Percentiles rank a stretch among this genome's conserved stretches.
These are phyloP conservation scores for Chaetomiaceae sp. DNA, from an alignment of 2,329 filamentous ascomycete species.

Conservation along the genomic window DNA sequence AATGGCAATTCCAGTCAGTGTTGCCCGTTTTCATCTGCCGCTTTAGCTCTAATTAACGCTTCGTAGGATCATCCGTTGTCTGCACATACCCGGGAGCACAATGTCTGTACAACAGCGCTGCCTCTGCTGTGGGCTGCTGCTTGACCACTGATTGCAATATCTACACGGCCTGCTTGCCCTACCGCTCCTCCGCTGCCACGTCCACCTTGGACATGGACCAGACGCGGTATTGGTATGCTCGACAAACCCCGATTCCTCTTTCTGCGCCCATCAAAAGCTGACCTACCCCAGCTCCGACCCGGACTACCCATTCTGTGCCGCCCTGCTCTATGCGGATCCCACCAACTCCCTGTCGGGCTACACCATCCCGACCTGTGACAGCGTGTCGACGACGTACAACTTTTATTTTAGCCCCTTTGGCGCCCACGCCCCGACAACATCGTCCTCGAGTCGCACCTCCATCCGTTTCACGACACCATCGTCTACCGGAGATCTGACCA, in stretches of 20 bases:
- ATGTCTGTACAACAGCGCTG: slow-evolving; percentile 12
- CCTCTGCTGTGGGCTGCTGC: slow-evolving; percentile 20
- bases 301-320: slow-evolving; percentile 14
- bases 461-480: not conserved
- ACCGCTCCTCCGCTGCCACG: slow-evolving; percentile 4
- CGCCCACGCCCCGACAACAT: not conserved
- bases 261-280: not conserved
- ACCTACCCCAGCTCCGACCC: slow-evolving; percentile 14
- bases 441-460: not conserved
- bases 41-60: not conserved
- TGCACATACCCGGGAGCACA: slow-evolving; percentile 1
- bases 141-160: slow-evolving; percentile 12
- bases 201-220: slow-evolving; percentile 13
- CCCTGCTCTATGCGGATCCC: slow-evolving; percentile 10
- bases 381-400: not conserved
- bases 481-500: too few species aligned
- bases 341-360: slow-evolving; percentile 11
- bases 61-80: not conserved
- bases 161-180: slow-evolving; percentile 17
- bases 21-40: not conserved
- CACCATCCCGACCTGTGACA: slow-evolving; percentile 17
- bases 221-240: slow-evolving; percentile 17
- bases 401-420: slow-evolving; percentile 6
- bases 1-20: slow-evolving; percentile 1
- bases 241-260: not conserved